These are phyloP conservation scores for Cercophora scortea DNA, from an alignment of 495 filamentous ascomycete genomes.

Conservation along the genomic window DNA sequence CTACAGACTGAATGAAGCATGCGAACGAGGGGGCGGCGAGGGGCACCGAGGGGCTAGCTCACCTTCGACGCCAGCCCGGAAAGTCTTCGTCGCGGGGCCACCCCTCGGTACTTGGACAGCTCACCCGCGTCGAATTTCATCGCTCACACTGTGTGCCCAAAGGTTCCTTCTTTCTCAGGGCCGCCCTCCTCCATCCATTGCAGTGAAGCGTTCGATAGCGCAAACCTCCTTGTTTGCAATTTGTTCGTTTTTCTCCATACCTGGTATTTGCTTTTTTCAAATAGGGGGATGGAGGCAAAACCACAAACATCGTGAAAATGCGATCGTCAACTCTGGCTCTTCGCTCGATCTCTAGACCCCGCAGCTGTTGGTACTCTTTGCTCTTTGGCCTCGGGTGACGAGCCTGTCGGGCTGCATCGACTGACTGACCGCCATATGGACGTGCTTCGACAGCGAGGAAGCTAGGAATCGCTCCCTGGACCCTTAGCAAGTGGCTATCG, in stretches of 20 bases:
- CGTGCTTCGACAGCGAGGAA: neutral
- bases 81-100: neutral
- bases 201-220: neutral
- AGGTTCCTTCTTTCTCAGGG: neutral
- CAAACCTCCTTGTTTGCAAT: neutral
- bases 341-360: neutral
- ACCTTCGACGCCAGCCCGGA: too few species aligned
- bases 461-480: neutral
- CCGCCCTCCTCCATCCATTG: neutral
- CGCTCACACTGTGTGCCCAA: slow-evolving; percentile 5
- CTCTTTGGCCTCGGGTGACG: neutral
- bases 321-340: neutral
- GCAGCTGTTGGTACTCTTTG: neutral
- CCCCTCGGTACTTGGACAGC: slow-evolving; percentile 2
- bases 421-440: slow-evolving; percentile 15
- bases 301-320: neutral
- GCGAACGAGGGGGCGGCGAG: too few species aligned
- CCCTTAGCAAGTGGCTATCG: too few species aligned
- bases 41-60: too few species aligned
- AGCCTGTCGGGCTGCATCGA: slow-evolving; percentile 3
- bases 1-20: too few species aligned
- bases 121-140: slow-evolving; percentile 6
- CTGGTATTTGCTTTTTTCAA: neutral
- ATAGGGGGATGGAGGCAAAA: neutral
- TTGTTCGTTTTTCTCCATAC: neutral